Base-by-base conservation (phyloP, 2,329 filamentous ascomycete genomes). In the Chrysosporium queenslandicum region DNA sequence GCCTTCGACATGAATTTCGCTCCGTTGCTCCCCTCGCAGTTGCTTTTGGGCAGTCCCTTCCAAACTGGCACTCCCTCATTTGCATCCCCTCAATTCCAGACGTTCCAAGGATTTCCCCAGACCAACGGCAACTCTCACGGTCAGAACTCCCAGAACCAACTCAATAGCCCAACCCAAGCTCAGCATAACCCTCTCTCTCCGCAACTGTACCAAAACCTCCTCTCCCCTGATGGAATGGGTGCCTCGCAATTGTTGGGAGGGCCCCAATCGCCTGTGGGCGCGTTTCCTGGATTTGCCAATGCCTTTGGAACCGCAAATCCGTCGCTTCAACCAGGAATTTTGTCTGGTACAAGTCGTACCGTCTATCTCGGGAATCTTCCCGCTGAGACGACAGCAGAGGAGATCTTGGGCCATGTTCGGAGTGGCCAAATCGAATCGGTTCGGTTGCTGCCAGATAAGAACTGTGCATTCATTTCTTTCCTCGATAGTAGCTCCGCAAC, bases 401-500 rank as follows among this genome's bases (percentile, higher is more conserved):
- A 98, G 73, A 95, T 98, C 58, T 76, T 98, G 52, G 86, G 90
- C 58, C 92, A 98, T 65, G 92, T 98, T 55, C 82, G 92, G 58
- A 97, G 92, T 70, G 92, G 92, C 21, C 92, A 97, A 68, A 97
- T 98, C 63, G 92, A 98, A 75, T 97, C 92, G n/a, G 92, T 98
- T 50, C 86, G 92, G 61, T 79, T 98, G 59, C 77, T 98, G 52
- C 88, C 91, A 21, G 92, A 98, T 73, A 98, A 97, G 87, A 98
- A 97, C 78, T 98, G 92, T 66, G 92, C 92, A 54, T 98, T 98
- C 77, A 97, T 98, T 67, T 98, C 92, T 6, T 98, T 98, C 76
- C 77, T 98, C 59, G 92, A 98, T 66, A 89, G 90, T 63, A 95
- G 90, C 74, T 96, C 92, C 27, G 92, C 92, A 53, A 97, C 91